Evolutionary conservation across 805 yeast species (phyloP), one percentile per base, ranked within the genome.

Genomic region (Ogataea thermomethanolica): DNA sequence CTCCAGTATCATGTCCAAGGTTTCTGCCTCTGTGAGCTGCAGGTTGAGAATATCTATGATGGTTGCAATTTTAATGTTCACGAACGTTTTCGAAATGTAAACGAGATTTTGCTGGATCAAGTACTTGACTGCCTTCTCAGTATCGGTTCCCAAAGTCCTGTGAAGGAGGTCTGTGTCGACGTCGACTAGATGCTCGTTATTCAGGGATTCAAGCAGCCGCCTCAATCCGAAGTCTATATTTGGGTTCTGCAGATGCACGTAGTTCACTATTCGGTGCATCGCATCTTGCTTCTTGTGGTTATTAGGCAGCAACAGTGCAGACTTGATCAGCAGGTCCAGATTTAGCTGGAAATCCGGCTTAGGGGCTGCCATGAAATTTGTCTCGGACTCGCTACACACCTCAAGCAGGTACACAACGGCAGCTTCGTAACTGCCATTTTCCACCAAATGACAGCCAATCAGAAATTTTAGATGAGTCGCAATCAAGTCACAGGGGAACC

Each of bases 71-170:
- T 39, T 22, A 5, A 61, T 41, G n/a, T 39, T 51, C 5, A 17
- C 14, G 25, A 56, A 61, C 10, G 45, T 33, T 17, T 32, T 43
- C 0, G 64, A 55, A 1, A 55, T 33, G 2, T 50, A 29, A 4
- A 55, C 35, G 6, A 61, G 35, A 34, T 59, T 53, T 28, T 38
- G 40, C 33, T 54, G 58, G 10, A 54, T n/a, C 11, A 55, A 5
- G 25, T 46, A 47, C 21, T 31, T 27, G 22, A 31, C 14, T 4
- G 41, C 45, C 7, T 25, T 8, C n/a, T 35, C 39, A 9, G 41
- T 33, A 14, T 17, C 20, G 20, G 20, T 17, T 17, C 20, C 20
- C 20, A 17, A 17, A 3, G 20, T 17, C 20, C 20, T 17, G 20
- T n/a, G 8, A 8, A 39, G 15, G 5, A 33, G 5, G 1, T 17